A percentile compares a stretch with the other conserved stretches of the same genome.
Evolutionary conservation across 164 flowering plant species (phyloP).

Genomic region (Euptelea pleiosperma): DNA sequence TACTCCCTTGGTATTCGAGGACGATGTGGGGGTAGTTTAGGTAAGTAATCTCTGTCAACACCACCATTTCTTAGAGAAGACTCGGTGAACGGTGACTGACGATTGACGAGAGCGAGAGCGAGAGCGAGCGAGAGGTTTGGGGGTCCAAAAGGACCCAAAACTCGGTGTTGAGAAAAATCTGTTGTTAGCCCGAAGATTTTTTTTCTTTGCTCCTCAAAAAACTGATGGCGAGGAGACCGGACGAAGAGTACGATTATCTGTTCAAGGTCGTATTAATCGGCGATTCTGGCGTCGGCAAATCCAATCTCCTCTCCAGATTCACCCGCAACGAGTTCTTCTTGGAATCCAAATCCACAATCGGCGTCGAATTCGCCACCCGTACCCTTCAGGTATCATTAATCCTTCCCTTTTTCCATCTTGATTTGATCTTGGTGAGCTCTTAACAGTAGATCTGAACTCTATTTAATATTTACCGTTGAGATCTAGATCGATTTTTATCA

Average conservation of each 20-base stretch:
- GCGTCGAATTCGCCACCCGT: conserved; percentile 79
- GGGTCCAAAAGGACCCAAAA: too few species aligned
- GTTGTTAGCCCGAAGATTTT: too few species aligned
- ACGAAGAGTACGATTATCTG: conserved; percentile 73
- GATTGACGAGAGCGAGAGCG: neutral
- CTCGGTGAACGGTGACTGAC: too few species aligned
- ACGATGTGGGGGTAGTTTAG: too few species aligned
- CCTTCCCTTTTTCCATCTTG: too few species aligned
- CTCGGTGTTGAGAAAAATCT: too few species aligned
- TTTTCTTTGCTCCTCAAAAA: conserved; percentile 3
- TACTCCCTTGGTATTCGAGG: too few species aligned
- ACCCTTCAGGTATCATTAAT: conserved; percentile 56
- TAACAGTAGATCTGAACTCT: conserved; percentile 3
- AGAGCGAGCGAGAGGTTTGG: neutral
- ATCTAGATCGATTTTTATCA: neutral
- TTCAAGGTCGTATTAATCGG: conserved; percentile 85
- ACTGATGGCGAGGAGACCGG: conserved; percentile 33
- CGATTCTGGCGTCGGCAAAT: conserved; percentile 83
- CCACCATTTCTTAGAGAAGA: too few species aligned
- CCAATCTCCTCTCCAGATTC: conserved; percentile 73
- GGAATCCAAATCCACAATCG: conserved; percentile 81
- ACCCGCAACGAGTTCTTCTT: conserved; percentile 74
- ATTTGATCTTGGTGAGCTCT: neutral
- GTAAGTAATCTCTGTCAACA: too few species aligned
- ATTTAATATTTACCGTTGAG: neutral